Percentiles rank a stretch among this genome's conserved stretches.
These are phyloP conservation scores for Adiantum capillusveneris DNA, from an alignment of 75 land plant species.

Conservation along the genomic window DNA sequence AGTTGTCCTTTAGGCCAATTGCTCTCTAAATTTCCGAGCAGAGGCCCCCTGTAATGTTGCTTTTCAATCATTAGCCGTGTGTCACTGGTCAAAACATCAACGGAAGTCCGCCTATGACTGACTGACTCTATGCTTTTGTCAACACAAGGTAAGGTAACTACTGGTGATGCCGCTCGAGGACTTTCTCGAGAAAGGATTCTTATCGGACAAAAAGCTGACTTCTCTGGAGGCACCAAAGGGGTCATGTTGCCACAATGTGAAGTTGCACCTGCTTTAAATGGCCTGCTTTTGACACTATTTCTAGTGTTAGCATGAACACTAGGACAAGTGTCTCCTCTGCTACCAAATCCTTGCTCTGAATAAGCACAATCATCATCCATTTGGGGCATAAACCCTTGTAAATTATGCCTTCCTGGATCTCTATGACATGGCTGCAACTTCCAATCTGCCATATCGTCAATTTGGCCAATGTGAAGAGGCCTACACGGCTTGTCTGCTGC, in stretches of 20 bases:
- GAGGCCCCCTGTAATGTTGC: not conserved
- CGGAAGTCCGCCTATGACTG: too few species aligned
- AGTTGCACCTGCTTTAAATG: not conserved
- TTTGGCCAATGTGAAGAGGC: not conserved
- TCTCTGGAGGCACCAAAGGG: not conserved
- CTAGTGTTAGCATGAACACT: slow-evolving; percentile 10
- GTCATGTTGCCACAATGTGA: too few species aligned
- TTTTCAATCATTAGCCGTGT: not conserved
- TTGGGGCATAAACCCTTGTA: not conserved
- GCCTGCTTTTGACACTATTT: not conserved
- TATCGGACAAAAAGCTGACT: too few species aligned
- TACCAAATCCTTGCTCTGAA: slow-evolving; percentile 23
- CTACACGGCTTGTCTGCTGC: not conserved
- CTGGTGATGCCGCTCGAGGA: too few species aligned
- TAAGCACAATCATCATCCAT: slow-evolving; percentile 13
- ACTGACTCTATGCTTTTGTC: too few species aligned
- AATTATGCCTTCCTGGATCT: not conserved
- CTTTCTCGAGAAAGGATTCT: too few species aligned
- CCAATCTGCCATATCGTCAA: not conserved
- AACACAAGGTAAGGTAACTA: too few species aligned
- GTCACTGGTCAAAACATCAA: not conserved
- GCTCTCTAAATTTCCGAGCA: not conserved
- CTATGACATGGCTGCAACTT: not conserved
- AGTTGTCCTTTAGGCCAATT: slow-evolving; percentile 3
- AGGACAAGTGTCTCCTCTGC: slow-evolving; percentile 27